phyloP scores from a whole-genome alignment of 805 yeast species.

The Nakazawaea wickerhamii region DNA sequence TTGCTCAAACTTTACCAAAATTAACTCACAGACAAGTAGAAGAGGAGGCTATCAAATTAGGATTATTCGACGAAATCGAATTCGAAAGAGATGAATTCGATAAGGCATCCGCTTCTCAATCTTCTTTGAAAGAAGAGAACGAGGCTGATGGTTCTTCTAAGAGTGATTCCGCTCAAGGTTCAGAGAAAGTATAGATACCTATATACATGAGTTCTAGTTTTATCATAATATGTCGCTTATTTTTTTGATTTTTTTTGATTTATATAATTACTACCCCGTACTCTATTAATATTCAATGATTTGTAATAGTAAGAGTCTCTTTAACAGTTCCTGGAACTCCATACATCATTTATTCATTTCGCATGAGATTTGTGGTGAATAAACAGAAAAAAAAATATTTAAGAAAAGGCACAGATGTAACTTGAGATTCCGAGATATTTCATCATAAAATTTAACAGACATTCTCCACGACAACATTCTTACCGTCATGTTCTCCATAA shows the following conservation, averaged over 20 bases:
- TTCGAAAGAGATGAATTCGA: slow-evolving; percentile 12
- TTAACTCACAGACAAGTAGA: slow-evolving; percentile 53
- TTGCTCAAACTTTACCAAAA: slow-evolving; percentile 59
- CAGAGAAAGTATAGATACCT: neutral
- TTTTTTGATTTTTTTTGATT: neutral
- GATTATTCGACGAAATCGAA: slow-evolving; percentile 31
- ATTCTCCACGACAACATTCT: slow-evolving; percentile 46
- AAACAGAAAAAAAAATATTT: too few relatives aligned
- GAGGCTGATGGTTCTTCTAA: slow-evolving; percentile 4
- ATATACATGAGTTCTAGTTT: neutral
- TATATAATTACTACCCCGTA: neutral
- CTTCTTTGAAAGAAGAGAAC: slow-evolving; percentile 8
- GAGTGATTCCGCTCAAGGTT: neutral
- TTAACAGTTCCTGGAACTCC: too few relatives aligned
- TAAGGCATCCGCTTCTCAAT: slow-evolving; percentile 13
- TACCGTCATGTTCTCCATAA: slow-evolving; percentile 57
- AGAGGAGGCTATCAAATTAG: slow-evolving; percentile 52
- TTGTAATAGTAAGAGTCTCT: too few relatives aligned
- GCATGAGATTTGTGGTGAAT: too few relatives aligned
- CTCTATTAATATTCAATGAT: too few relatives aligned
- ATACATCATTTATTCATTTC: too few relatives aligned
- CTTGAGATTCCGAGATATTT: too few relatives aligned
- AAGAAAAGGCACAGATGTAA: neutral
- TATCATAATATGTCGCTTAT: neutral
- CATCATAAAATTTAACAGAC: slow-evolving; percentile 41